phyloP scores from a whole-genome alignment of 306 rosid species.

The Begonia masoniana region DNA sequence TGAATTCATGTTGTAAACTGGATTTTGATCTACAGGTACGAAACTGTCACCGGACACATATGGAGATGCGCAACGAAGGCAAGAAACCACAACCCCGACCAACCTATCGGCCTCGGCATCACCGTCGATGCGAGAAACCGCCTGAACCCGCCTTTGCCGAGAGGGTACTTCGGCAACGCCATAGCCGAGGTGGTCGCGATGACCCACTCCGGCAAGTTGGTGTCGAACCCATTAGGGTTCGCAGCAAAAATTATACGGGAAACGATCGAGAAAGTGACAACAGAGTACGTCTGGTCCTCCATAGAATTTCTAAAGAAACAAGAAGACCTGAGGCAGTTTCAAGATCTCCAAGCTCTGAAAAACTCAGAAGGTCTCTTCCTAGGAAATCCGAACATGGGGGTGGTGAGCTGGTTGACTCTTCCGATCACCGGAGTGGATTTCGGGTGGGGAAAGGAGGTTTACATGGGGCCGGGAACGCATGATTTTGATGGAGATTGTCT shows the following conservation, averaged over 20 bases:
- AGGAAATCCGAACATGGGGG: slow-evolving; percentile 43
- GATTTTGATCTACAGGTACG: slow-evolving; percentile 11
- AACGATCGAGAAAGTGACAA: slow-evolving; percentile 29
- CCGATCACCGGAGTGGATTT: slow-evolving; percentile 42
- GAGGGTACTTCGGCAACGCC: slow-evolving; percentile 51
- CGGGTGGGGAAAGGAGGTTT: slow-evolving; percentile 53
- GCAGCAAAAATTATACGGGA: slow-evolving; percentile 38
- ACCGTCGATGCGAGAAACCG: slow-evolving; percentile 34
- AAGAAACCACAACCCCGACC: slow-evolving; percentile 20
- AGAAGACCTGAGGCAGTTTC: slow-evolving; percentile 29
- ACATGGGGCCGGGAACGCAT: slow-evolving; percentile 38
- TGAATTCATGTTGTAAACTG: no score
- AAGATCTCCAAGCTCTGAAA: slow-evolving; percentile 24
- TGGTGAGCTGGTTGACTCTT: slow-evolving; percentile 48
- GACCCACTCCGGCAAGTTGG: slow-evolving; percentile 29
- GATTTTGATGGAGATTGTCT: slow-evolving; percentile 32
- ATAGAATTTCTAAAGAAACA: slow-evolving; percentile 34
- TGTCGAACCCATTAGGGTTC: slow-evolving; percentile 31
- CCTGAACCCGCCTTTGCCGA: slow-evolving; percentile 34
- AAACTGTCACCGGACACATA: slow-evolving; percentile 28
- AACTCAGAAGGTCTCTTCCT: slow-evolving; percentile 19
- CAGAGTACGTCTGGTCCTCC: slow-evolving; percentile 25
- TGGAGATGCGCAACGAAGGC: slow-evolving; percentile 60
- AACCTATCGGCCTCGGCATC: slow-evolving; percentile 23
- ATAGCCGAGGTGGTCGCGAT: slow-evolving; percentile 35